Base-by-base conservation (phyloP, 2,329 filamentous ascomycete genomes). In the Penicillium sp. region DNA sequence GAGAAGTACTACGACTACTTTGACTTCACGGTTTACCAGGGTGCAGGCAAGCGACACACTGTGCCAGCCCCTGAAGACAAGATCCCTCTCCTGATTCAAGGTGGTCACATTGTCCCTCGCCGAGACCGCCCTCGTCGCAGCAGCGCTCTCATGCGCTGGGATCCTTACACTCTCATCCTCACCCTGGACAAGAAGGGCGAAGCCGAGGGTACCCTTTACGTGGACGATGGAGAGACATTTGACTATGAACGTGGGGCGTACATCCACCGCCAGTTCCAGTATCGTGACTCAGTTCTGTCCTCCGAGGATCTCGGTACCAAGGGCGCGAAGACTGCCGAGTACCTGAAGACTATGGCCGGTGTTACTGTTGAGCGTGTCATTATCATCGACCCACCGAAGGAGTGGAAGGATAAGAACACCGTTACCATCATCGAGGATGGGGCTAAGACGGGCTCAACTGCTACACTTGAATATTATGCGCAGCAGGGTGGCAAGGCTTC, bases 1-100 rank as follows among this genome's bases (percentile, higher is more conserved):
- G 90, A 95, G 73, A 83, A 89, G 49, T 97, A 99, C 75, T 99
- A 92, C 68, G 90, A 97, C 75, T 99, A 99, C 78, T 95, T 94
- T 70, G 91, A 91, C 66, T 97, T 91, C 77, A 85, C 88, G 37
- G 79, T 85, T 39, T 86, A 95, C 68, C 87, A 87, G 19, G 83
- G 88, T 21, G 86, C 87, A 58, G 89, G 90, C 60, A 88, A 88
- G 71, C 78, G 77, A 34, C 80, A 91, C 57, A 88, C 84, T 1
- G 79, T 97, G 33, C 75, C 84, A 1, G 90, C 93, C 0, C 90
- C 92, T 0, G 81, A 97, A 3, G 90, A 96, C 52, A 91, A 88
- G 66, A 90, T 96, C 16, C 93, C 94, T 0, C 76, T 99, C 13
- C 81, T 99, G 40, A 94, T 97, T 89, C 91, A 89, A 63, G 93